These are phyloP conservation scores for Tagetes patula DNA, from an alignment of 129 eudicot species.

Conservation along the genomic window DNA sequence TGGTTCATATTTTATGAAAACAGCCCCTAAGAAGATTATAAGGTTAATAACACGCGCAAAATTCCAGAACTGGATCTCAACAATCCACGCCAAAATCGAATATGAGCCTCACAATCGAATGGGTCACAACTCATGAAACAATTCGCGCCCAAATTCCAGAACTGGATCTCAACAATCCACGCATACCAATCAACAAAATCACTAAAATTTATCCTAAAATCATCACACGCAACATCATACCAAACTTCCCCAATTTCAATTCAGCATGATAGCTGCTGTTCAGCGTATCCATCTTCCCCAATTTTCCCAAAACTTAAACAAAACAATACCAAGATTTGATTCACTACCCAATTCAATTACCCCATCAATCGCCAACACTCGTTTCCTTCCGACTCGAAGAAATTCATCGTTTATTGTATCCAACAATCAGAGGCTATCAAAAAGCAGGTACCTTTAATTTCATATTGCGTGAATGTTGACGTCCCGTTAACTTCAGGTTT, in stretches of 20 bases:
- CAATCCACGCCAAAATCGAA: conserved; percentile 13
- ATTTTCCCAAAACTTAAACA: conserved; percentile 30
- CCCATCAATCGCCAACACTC: conserved; percentile 38
- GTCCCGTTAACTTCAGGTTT: not conserved
- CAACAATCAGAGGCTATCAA: conserved; percentile 34
- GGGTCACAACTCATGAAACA: not conserved
- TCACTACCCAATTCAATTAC: not conserved
- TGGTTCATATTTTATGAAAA: no score
- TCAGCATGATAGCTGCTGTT: conserved; percentile 41
- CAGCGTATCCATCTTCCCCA: conserved; percentile 39
- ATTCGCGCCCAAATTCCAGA: conserved; percentile 4
- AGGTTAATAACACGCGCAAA: no score
- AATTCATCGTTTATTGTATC: conserved; percentile 21
- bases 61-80: conserved; percentile 19
- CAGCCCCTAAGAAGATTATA: no score
- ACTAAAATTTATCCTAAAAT: not conserved
- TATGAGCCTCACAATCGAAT: not conserved
- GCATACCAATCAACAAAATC: conserved; percentile 11
- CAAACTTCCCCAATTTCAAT: not conserved
- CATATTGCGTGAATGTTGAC: not conserved
- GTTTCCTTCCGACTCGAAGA: conserved; percentile 20
- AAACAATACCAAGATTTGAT: not conserved
- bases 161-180: conserved; percentile 28
- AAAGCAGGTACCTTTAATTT: conserved; percentile 30
- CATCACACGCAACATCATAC: not conserved